phyloP scores from a whole-genome alignment of 23 red algal genomes.

The Gracilaria caudata region DNA sequence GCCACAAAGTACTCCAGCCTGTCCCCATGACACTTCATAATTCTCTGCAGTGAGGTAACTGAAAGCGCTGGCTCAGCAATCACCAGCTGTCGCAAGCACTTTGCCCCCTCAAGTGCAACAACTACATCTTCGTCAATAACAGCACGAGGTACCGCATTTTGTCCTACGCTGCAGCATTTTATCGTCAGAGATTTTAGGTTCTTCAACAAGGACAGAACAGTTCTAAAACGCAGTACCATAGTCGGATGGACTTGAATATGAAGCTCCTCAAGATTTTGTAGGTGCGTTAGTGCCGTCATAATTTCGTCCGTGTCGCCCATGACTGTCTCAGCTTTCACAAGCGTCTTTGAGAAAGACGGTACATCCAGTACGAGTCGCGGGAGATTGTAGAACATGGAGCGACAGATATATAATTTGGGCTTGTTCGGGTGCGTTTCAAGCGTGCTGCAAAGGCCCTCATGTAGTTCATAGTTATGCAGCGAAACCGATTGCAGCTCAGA shows the following conservation, averaged over 20 bases:
- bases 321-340: neutral
- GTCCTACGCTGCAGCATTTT: neutral
- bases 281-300: neutral
- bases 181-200: neutral
- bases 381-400: neutral
- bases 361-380: neutral
- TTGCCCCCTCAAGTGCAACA: neutral
- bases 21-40: neutral
- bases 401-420: neutral
- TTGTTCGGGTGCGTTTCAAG: neutral
- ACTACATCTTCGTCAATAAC: neutral
- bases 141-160: neutral
- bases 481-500: neutral
- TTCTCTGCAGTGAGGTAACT: neutral
- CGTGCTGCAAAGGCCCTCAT: neutral
- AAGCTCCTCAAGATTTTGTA: slow-evolving; percentile 17
- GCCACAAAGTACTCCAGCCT: slow-evolving; percentile 13
- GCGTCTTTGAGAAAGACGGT: neutral
- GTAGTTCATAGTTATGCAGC: neutral
- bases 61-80: neutral
- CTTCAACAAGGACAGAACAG: neutral
- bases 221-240: neutral
- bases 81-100: neutral
- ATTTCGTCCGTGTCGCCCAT: neutral
- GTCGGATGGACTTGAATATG: neutral